These are phyloP conservation scores for Fusarium chaquense DNA, from an alignment of 2,329 filamentous ascomycete species.

Conservation along the genomic window DNA sequence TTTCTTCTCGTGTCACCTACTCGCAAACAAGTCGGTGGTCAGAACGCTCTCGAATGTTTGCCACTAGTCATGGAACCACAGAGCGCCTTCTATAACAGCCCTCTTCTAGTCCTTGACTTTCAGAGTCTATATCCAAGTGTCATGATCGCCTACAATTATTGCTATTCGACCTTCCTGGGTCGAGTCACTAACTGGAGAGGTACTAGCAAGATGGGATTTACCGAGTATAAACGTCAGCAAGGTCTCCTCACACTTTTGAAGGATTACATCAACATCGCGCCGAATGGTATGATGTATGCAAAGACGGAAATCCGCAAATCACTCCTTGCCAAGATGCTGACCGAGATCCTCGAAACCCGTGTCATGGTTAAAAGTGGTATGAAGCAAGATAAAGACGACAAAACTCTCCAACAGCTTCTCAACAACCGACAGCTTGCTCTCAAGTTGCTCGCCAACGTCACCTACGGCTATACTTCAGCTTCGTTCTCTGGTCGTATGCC, in stretches of 20 bases:
- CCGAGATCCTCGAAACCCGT: constrained; percentile 93
- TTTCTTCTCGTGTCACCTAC: constrained; percentile 91
- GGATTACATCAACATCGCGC: constrained; percentile 89
- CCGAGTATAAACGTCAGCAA: constrained; percentile 82
- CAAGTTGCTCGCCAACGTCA: constrained; percentile 98
- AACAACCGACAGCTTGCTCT: constrained; percentile 95
- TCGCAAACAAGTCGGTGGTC: constrained; percentile 89
- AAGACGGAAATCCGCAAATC: constrained; percentile 89
- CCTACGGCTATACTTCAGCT: constrained; percentile 96
- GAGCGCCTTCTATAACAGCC: constrained; percentile 92
- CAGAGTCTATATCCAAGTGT: constrained; percentile 96
- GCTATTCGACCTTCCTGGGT: constrained; percentile 95
- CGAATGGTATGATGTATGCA: constrained; percentile 96
- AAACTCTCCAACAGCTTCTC: constrained; percentile 82
- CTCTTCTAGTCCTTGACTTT: constrained; percentile 91
- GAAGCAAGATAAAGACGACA: constrained; percentile 93
- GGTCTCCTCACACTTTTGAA: constrained; percentile 81
- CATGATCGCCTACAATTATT: constrained; percentile 99
- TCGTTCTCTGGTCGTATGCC: constrained; percentile 98
- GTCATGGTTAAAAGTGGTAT: constrained; percentile 99
- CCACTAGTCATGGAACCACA: constrained; percentile 98
- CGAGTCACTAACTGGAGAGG: constrained; percentile 90
- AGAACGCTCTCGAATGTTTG: constrained; percentile 94
- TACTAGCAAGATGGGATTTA: constrained; percentile 93
- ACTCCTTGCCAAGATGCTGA: constrained; percentile 93